Conservation (phyloP, 768 basidiomycete species). For the Tulasnella sp. region DNA sequence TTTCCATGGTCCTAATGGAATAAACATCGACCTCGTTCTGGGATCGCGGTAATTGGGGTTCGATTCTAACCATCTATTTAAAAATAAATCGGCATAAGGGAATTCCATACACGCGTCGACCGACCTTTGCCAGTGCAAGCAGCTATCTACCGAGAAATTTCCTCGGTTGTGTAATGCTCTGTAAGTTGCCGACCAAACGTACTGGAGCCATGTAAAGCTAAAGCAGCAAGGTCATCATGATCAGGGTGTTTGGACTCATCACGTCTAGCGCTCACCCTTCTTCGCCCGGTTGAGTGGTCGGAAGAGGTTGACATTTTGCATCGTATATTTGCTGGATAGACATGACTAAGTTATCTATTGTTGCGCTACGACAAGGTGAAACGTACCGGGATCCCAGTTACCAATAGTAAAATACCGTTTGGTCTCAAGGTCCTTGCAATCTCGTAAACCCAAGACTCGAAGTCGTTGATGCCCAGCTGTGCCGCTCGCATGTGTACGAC, state of each 20-base stretch:
- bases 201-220: conserved; percentile 6
- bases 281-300: not conserved
- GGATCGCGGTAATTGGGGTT: not conserved
- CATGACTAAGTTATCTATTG: not conserved
- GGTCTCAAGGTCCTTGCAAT: conserved; percentile 1
- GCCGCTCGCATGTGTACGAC: conserved; percentile 20
- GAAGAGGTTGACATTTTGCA: not conserved
- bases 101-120: too few relatives aligned
- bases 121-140: not conserved
- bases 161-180: not conserved
- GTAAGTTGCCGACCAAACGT: not conserved
- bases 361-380: too few relatives aligned
- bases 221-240: not conserved
- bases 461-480: conserved; percentile 9
- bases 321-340: conserved; percentile 3
- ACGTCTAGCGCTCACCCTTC: not conserved
- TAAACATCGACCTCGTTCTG: not conserved
- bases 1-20: not conserved
- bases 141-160: not conserved
- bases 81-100: not conserved
- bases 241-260: too few relatives aligned
- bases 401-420: not conserved
- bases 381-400: not conserved
- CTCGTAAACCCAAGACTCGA: conserved; percentile 9
- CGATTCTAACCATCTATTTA: not conserved